Conservation (phyloP, 2,329 filamentous ascomycete species). For the Rhynchosporium secalis region DNA sequence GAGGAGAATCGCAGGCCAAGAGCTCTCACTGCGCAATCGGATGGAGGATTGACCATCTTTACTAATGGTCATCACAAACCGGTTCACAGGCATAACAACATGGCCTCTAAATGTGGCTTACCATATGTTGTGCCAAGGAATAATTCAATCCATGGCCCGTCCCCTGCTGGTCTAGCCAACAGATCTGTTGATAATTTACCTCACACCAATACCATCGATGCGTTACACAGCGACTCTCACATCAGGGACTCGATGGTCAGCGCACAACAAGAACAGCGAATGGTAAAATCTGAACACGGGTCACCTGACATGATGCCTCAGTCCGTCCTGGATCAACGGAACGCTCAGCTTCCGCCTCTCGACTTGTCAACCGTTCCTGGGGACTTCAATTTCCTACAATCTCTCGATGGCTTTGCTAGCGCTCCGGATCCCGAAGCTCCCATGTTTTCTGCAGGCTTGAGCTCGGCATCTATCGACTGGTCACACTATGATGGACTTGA, state of each 20-base stretch:
- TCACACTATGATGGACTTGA: constrained; percentile 54
- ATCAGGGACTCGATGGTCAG: constrained; percentile 43
- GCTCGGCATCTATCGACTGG: constrained; percentile 56
- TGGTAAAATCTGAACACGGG: constrained; percentile 61
- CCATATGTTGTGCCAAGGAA: constrained; percentile 62
- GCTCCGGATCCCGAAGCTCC: constrained; percentile 51
- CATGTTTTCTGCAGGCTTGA: constrained; percentile 62
- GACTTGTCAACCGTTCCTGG: constrained; percentile 57
- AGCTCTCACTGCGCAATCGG: constrained; percentile 63
- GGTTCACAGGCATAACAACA: constrained; percentile 59
- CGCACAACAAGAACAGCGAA: constrained; percentile 47
- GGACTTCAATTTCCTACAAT: constrained; percentile 43
- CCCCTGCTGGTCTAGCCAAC: constrained; percentile 49
- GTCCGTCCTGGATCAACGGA: constrained; percentile 51
- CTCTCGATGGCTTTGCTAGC: constrained; percentile 54
- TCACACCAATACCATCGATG: constrained; percentile 45
- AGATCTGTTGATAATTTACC: constrained; percentile 49
- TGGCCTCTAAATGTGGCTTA: constrained; percentile 57
- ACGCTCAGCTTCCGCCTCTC: constrained; percentile 55
- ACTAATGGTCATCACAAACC: constrained; percentile 66
- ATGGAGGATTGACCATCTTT: constrained; percentile 58
- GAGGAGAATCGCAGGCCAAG: constrained; percentile 50
- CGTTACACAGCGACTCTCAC: constrained; percentile 40
- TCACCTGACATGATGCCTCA: constrained; percentile 56
- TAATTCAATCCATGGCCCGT: constrained; percentile 55